Evolutionary conservation across 2,329 filamentous ascomycete genomes (phyloP), one percentile per base, ranked within the genome.

Genomic region (Rutstroemia sydowiana): DNA sequence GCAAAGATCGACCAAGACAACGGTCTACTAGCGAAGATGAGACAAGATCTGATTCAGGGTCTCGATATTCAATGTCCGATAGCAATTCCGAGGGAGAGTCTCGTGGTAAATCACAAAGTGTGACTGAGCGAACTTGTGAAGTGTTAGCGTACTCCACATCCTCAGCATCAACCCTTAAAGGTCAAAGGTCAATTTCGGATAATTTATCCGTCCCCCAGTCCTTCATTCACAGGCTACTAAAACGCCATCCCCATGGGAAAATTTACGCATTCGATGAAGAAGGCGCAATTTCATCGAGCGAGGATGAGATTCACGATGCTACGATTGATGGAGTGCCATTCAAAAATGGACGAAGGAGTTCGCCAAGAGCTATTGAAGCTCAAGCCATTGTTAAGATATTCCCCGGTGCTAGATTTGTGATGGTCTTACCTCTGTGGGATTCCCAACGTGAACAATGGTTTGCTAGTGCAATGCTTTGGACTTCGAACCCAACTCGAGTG

Each of bases 351-450:
- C 28, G 11, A 58, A 53, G 34, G 55, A 61, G 2, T 28, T 45
- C 5, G 43, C 37, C 2, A 51, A 45, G 13, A 55, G n/a, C n/a
- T n/a, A n/a, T n/a, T n/a, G n/a, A n/a, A n/a, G n/a, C n/a, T n/a
- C n/a, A n/a, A n/a, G n/a, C 56, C 66, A 11, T 56, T 76, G 0
- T 55, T 62, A 0, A 52, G 60, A 4, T 63, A 71, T 76, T 78
- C 14, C 70, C 74, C 0, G 69, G 68, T 0, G 73, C 73, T 1
- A 67, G 73, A 0, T 75, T 74, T 18, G 63, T 79, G 1, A 67
- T 71, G 0, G 70, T 78, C 31, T 62, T 78, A 0, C 76, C 76
- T 0, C 58, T 78, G 0, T 78, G 75, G 74, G 73, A 77, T 54
- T 59, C 69, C 0, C 63, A 70, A 3, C 69, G 67, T 45, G 69